Percentiles rank a stretch among this genome's conserved stretches.
Evolutionary conservation across 352 stramenopile genomes (phyloP).

Genomic region (Globisporangium okanoganense): DNA sequence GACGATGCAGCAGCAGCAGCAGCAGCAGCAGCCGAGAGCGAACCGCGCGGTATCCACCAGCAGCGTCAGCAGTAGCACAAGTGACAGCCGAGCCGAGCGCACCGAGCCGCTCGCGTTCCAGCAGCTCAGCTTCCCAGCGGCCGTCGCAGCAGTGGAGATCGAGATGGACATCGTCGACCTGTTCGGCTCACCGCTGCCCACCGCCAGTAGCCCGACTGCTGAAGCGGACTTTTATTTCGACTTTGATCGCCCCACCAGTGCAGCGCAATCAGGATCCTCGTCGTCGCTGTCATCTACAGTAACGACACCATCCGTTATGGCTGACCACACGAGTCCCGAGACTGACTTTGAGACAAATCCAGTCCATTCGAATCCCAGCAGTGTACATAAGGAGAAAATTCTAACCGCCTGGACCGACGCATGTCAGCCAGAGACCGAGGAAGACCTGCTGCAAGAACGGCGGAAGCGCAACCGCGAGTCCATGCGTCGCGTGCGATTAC

Average conservation of each 20-base stretch:
- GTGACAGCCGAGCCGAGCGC: not conserved
- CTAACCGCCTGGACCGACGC: too few species aligned
- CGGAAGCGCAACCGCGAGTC: constrained; percentile 29
- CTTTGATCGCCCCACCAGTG: not conserved
- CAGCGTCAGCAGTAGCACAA: not conserved
- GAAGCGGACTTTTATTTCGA: not conserved
- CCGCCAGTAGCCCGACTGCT: not conserved
- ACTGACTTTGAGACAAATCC: constrained; percentile 1
- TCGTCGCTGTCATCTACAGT: not conserved
- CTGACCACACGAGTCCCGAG: not conserved
- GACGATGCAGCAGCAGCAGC: not conserved
- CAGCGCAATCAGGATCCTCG: not conserved
- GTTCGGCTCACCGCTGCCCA: not conserved
- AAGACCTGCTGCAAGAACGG: constrained; percentile 8
- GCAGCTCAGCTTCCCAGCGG: not conserved
- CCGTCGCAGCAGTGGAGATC: not conserved
- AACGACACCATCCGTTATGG: not conserved
- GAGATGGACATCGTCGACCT: constrained; percentile 6
- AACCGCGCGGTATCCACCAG: not conserved
- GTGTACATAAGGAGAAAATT: not conserved
- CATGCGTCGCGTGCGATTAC: constrained; percentile 26
- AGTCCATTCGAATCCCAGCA: not conserved
- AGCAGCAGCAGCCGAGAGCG: not conserved
- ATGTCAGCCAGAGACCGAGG: not conserved
- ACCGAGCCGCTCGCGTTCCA: not conserved